These are phyloP conservation scores for Erodium trifolium DNA, from an alignment of 441 rosid species.

Conservation along the genomic window DNA sequence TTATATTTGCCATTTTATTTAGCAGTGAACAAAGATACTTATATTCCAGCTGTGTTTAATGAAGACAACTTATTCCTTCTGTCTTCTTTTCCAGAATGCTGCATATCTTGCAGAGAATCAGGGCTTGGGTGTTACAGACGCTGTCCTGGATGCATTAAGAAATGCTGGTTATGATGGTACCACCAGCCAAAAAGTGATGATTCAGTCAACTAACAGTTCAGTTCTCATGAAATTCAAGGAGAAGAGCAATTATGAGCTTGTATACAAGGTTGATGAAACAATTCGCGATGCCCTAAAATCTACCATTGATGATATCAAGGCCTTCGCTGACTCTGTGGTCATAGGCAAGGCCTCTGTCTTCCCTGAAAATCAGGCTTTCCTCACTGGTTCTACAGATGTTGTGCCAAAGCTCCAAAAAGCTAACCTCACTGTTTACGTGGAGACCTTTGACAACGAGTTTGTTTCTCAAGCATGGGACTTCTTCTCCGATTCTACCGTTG, in stretches of 20 bases:
- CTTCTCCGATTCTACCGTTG: conserved; percentile 39
- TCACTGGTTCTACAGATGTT: conserved; percentile 16
- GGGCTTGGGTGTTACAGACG: conserved; percentile 30
- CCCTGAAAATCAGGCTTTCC: conserved; percentile 17
- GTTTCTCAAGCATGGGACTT: conserved; percentile 34
- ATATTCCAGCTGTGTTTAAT: background rate
- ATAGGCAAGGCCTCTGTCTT: conserved; percentile 31
- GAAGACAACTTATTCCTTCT: background rate
- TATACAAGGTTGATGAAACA: conserved; percentile 33
- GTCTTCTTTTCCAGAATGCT: conserved; percentile 33
- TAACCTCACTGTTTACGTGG: conserved; percentile 37
- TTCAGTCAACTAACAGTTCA: conserved; percentile 43
- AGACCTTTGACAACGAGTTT: conserved; percentile 41
- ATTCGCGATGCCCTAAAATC: conserved; percentile 27
- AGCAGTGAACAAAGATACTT: background rate
- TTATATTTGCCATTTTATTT: background rate
- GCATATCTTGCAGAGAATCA: conserved; percentile 33
- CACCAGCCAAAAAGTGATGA: conserved; percentile 26
- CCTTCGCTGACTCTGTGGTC: conserved; percentile 34
- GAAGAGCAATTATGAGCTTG: conserved; percentile 25
- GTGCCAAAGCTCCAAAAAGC: conserved; percentile 26
- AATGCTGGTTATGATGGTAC: conserved; percentile 25
- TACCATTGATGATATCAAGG: conserved; percentile 39
- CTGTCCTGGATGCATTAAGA: conserved; percentile 33
- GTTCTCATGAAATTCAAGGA: conserved; percentile 37